phyloP scores from a whole-genome alignment of 768 basidiomycete genomes.

The Leccinellum luteum region DNA sequence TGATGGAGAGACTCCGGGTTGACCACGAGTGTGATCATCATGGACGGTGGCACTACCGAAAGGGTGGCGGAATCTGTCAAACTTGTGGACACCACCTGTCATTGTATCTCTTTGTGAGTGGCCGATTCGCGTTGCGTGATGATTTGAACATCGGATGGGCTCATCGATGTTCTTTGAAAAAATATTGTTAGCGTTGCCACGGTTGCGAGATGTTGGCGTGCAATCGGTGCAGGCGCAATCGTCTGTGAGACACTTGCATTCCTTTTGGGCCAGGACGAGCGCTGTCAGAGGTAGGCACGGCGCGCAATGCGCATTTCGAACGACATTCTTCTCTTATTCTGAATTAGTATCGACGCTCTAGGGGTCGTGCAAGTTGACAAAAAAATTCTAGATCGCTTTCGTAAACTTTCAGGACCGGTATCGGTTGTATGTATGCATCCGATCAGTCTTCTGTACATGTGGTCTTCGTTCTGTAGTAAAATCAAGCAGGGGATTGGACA shows the following conservation, averaged over 20 bases:
- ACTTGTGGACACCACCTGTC: constrained; percentile 41
- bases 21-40: constrained; percentile 54
- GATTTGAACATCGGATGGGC: not conserved
- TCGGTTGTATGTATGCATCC: not conserved
- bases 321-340: not conserved
- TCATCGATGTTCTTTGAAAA: not conserved
- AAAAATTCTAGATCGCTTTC: not conserved
- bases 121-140: not conserved
- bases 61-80: constrained; percentile 46
- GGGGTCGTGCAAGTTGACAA: not conserved
- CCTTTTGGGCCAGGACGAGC: not conserved
- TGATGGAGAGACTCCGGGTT: constrained; percentile 40
- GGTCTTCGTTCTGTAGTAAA: not conserved
- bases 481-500: not conserved
- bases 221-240: constrained; percentile 37
- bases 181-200: constrained; percentile 28
- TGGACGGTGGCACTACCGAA: constrained; percentile 42
- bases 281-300: not conserved
- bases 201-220: constrained; percentile 36
- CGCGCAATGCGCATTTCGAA: not conserved
- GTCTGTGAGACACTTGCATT: constrained; percentile 20
- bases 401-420: not conserved
- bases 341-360: not conserved
- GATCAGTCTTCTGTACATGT: not conserved
- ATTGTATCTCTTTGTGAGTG: constrained; percentile 49